Evolutionary conservation across 1,284 basidiomycete species (phyloP), one percentile per base, ranked within the genome.

Genomic region (Stygiomarasmius scandens): DNA sequence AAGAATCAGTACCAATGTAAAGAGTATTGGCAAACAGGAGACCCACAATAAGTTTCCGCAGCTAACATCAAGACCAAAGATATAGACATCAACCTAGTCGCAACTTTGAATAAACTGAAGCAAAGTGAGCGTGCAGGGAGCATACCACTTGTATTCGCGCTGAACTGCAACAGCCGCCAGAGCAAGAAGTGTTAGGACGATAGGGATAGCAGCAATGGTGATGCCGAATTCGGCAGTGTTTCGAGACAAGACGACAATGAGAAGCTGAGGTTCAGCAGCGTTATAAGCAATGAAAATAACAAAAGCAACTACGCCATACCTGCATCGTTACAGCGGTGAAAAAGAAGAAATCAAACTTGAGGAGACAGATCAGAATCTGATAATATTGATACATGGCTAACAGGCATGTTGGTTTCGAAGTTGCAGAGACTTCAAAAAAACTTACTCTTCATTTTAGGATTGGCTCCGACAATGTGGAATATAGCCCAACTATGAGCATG

Each of bases 331-430:
- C 88, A n/a, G 87, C 91, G 29, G 82, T 80, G 68, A 93, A 93
- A 71, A 83, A 86, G 75, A 93, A 93, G 71, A 93, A 93, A 70
- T 93, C 91, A 67, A 94, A 92, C 69, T 93, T 93, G 64, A 93
- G 82, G 46, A 93, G 79, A 67, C 90, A 92, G 53, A 93, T 85
- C 79, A 92, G 85, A 65, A 93, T 83, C 70, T 93, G 89, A 67
- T 93, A 93, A 73, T 78, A 90, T 64, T 88, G 87, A 68, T 91
- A 93, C 90, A 93, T 92, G 38, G 80, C 89, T 92, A 60, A 29
- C 54, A 62, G 23, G 48, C 54, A 58, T 54, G 47, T 56, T 12
- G 5, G 29, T 12, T 6, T 32, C 29, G 29, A 49, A 38, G 62
- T 45, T 56, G 27, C 41, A 36, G 32, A 14, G 20, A 23, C 19